Base-by-base conservation (phyloP, 176 grass and related monocot genomes). In the Juncus inflexus region DNA sequence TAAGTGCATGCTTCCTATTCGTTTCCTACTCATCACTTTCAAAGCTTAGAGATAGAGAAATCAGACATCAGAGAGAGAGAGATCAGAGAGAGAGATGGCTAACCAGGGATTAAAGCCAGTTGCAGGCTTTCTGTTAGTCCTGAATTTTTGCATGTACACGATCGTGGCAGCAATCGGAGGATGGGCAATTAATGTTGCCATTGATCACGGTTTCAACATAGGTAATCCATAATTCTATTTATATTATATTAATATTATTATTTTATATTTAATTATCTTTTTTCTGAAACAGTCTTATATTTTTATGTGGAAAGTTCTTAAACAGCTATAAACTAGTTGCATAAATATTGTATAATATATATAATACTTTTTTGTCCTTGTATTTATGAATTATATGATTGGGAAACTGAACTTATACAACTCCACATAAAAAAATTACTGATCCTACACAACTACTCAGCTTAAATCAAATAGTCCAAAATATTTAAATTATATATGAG, bases 111-210 rank as follows among this genome's bases (percentile, higher is more conserved):
- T 82, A 43, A 86, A 80, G 72, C 68, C 80, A 64, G 72, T 81
- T 15, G 88, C 83, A 7, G 63, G 79, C 8, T 56, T 90, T 64
- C 83, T 99, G 28, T 79, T 99, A 64, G 5, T 78, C 51, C 89
- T 99, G 69, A 99, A 99, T 83, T 83, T 99, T 56, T 84, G 83
- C 78, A 92, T 99, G 95, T 94, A 99, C 55, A 16, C 67, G 55
- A 99, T 99, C 49, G 69, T 99, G 4, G 83, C 89, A 13, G 86
- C 89, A 6, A 36, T 99, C 8, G 89, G 72, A 42, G 95, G 95
- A 40, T 99, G 95, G 95, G 89, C 95, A 35, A 78, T 99, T 73
- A 99, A 99, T 55, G 42, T 82, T 43, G 83, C 89, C 57, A 84
- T 99, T 76, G 72, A 94, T 77, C 52, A 76, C 58, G 89, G 95